Percentiles rank a stretch among this genome's conserved stretches.
Conservation (phyloP, 495 filamentous ascomycete genomes). For the Corynascus novoguineensis region DNA sequence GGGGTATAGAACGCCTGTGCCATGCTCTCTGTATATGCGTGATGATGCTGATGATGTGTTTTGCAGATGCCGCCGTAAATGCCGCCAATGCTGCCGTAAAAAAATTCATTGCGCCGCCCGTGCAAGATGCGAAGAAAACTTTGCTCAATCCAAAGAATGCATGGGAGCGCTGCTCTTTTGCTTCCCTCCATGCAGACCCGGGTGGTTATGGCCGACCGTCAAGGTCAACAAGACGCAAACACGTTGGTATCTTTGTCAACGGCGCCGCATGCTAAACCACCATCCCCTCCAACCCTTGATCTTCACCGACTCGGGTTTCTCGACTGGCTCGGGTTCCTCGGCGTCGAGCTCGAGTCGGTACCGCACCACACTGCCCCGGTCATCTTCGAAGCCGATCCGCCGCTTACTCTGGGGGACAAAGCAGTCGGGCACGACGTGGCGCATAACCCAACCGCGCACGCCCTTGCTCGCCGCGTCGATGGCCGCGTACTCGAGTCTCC, state of each 20-base stretch:
- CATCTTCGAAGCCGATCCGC: constrained; percentile 46
- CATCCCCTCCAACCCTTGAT: constrained; percentile 23
- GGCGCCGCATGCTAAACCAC: constrained; percentile 22
- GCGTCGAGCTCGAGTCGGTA: constrained; percentile 43
- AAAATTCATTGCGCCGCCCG: constrained; percentile 2
- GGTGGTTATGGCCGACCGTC: neutral
- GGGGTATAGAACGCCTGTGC: constrained; percentile 18
- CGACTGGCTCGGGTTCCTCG: constrained; percentile 14
- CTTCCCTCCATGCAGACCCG: neutral
- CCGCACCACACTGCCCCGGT: constrained; percentile 49
- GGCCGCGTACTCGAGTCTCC: constrained; percentile 52
- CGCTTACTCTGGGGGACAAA: constrained; percentile 43
- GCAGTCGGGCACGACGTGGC: constrained; percentile 49
- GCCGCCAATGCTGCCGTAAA: constrained; percentile 10
- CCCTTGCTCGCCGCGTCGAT: constrained; percentile 51
- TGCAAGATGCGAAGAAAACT: constrained; percentile 9
- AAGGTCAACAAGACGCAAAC: neutral
- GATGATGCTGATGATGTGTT: constrained; percentile 6
- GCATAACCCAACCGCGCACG: constrained; percentile 49
- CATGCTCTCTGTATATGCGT: constrained; percentile 2
- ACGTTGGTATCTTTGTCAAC: too few species aligned
- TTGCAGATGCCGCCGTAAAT: constrained; percentile 2
- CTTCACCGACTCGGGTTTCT: constrained; percentile 11
- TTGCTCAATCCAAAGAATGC: neutral
- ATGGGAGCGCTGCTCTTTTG: neutral